Conservation (phyloP, 345 rosid genomes). For the Punica granatum region DNA sequence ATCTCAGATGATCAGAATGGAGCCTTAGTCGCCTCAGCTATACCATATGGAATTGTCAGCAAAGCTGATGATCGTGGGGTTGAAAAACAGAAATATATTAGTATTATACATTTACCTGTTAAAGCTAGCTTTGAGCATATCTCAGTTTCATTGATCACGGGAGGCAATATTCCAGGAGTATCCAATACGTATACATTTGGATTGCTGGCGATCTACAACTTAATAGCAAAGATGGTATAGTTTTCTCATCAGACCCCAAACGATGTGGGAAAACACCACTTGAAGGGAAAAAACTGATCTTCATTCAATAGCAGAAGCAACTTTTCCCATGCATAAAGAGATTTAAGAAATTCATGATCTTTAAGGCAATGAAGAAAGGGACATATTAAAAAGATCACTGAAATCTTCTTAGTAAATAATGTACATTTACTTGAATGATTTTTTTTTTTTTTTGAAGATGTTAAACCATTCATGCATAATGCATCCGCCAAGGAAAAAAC, state of each 20-base stretch:
- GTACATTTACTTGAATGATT: background rate
- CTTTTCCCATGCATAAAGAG: background rate
- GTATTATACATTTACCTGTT: slow-evolving; percentile 40
- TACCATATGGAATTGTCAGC: background rate
- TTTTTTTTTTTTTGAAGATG: background rate
- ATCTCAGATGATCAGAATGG: background rate
- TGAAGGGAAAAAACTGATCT: no score
- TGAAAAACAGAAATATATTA: no score
- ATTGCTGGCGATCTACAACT: slow-evolving; percentile 64
- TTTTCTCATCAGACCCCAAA: background rate
- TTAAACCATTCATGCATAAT: background rate
- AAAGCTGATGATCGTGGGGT: no score
- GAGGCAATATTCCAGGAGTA: slow-evolving; percentile 80
- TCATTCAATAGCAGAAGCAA: no score
- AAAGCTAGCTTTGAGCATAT: slow-evolving; percentile 68
- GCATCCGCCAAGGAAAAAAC: background rate
- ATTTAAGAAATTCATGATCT: no score
- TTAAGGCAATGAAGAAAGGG: background rate
- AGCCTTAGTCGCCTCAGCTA: slow-evolving; percentile 2
- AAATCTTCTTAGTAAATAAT: background rate
- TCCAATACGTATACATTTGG: slow-evolving; percentile 71
- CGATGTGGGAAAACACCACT: background rate
- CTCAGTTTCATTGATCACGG: slow-evolving; percentile 39
- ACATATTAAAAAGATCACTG: background rate
- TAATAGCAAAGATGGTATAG: no score